Percentiles rank a stretch among this genome's conserved stretches.
phyloP scores from a whole-genome alignment of 202 grass and related monocot genomes.

The Digitaria exilis region DNA sequence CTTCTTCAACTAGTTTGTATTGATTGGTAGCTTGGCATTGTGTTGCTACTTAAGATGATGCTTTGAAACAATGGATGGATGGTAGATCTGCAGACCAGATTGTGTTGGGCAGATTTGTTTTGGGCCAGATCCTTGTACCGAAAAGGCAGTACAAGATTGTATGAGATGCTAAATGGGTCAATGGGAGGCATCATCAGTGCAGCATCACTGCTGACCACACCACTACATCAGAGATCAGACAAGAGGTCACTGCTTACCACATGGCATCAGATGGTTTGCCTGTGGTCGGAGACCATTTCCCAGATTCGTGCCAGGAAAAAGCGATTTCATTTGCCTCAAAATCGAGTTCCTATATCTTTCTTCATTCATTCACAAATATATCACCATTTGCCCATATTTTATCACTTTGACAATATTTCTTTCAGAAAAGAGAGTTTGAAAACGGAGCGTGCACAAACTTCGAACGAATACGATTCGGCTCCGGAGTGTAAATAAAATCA shows the following conservation, averaged over 20 bases:
- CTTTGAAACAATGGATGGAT: background rate
- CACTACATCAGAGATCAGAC: background rate
- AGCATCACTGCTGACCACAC: conserved; percentile 9
- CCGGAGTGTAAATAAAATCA: background rate
- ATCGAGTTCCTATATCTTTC: background rate
- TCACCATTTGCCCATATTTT: background rate
- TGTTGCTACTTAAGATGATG: background rate
- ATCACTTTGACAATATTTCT: no score
- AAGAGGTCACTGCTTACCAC: background rate
- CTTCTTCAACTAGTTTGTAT: background rate
- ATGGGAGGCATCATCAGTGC: background rate
- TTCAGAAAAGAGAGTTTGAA: background rate
- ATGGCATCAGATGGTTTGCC: background rate
- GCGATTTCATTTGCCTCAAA: background rate
- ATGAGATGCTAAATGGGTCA: background rate
- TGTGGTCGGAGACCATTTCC: background rate
- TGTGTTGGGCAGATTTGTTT: no score
- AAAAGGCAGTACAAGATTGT: background rate
- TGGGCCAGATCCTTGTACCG: background rate
- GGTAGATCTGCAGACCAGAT: background rate
- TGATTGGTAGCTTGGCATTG: background rate
- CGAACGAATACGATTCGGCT: background rate
- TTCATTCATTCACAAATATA: background rate
- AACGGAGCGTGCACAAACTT: background rate
- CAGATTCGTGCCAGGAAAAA: no score